Evolutionary conservation across 495 filamentous ascomycete genomes (phyloP).

Genomic region (Daldinia loculata): DNA sequence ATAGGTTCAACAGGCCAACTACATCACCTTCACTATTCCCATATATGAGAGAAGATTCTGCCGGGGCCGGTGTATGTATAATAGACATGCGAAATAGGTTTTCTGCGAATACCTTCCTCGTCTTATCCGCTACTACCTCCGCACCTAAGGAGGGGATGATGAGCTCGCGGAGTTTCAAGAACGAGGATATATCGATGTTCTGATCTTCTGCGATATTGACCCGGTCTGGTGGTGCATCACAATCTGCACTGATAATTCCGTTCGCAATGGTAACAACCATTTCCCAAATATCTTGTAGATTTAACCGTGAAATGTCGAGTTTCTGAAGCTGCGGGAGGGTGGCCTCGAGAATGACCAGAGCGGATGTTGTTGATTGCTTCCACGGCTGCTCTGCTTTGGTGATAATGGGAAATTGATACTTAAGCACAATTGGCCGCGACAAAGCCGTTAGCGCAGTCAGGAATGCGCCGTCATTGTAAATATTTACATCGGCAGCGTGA

Average conservation of each 20-base stretch:
- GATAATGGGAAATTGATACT: constrained; percentile 71
- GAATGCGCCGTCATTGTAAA: constrained; percentile 72
- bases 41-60: constrained; percentile 65
- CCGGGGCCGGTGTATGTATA: constrained; percentile 73
- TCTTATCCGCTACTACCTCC: constrained; percentile 67
- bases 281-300: constrained; percentile 63
- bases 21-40: constrained; percentile 48
- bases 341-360: constrained; percentile 72
- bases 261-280: constrained; percentile 66
- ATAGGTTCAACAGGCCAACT: constrained; percentile 68
- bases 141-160: constrained; percentile 79
- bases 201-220: constrained; percentile 68
- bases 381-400: constrained; percentile 72
- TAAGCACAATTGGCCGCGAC: constrained; percentile 71
- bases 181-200: constrained; percentile 80
- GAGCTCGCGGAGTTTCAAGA: constrained; percentile 70
- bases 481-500: constrained; percentile 68
- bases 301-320: constrained; percentile 60
- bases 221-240: constrained; percentile 51
- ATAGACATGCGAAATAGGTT: constrained; percentile 85
- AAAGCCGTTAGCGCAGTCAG: constrained; percentile 69
- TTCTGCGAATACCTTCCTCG: constrained; percentile 74
- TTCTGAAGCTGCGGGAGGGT: constrained; percentile 69
- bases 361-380: constrained; percentile 76
- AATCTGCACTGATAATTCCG: constrained; percentile 67